These are phyloP conservation scores for Penicillium sp. DNA, from an alignment of 2,329 filamentous ascomycete species.

Conservation along the genomic window DNA sequence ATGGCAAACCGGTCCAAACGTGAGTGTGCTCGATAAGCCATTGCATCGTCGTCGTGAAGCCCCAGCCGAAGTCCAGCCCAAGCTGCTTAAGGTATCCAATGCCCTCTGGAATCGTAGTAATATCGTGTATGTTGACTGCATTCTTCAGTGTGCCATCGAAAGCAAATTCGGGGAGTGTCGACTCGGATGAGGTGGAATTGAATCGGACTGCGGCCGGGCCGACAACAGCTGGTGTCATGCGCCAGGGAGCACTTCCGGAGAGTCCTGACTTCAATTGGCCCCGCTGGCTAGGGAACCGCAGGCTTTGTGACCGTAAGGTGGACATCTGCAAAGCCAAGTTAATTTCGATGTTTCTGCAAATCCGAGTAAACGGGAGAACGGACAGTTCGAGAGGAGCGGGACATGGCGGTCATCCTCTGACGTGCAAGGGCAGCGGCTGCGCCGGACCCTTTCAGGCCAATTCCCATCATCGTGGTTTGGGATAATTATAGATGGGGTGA, in stretches of 20 bases:
- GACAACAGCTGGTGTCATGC: constrained; percentile 16
- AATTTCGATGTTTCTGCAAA: constrained; percentile 12
- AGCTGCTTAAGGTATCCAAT: constrained; percentile 75
- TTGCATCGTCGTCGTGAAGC: constrained; percentile 64
- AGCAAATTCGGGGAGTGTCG: constrained; percentile 13
- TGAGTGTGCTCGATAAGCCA: constrained; percentile 75
- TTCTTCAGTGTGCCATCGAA: constrained; percentile 10
- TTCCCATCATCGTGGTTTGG: constrained; percentile 45
- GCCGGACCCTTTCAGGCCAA: constrained; percentile 44
- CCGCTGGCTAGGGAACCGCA: constrained; percentile 17
- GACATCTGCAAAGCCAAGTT: constrained; percentile 26
- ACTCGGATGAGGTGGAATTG: constrained; percentile 30
- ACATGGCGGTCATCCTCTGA: constrained; percentile 22
- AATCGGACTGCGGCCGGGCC: constrained; percentile 29
- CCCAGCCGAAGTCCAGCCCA: constrained; percentile 80
- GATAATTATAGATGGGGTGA: constrained; percentile 9
- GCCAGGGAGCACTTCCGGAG: constrained; percentile 19
- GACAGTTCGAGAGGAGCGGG: constrained; percentile 32
- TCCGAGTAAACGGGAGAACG: constrained; percentile 11
- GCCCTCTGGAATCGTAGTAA: constrained; percentile 58
- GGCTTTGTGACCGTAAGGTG: constrained; percentile 25
- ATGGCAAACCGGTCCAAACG: constrained; percentile 64
- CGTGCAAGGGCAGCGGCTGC: constrained; percentile 35
- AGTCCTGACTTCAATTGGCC: constrained; percentile 18
- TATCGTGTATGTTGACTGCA: constrained; percentile 25